Conservation (phyloP, 1,139 yeast genomes). For the Yamadazyma epiphylla region DNA sequence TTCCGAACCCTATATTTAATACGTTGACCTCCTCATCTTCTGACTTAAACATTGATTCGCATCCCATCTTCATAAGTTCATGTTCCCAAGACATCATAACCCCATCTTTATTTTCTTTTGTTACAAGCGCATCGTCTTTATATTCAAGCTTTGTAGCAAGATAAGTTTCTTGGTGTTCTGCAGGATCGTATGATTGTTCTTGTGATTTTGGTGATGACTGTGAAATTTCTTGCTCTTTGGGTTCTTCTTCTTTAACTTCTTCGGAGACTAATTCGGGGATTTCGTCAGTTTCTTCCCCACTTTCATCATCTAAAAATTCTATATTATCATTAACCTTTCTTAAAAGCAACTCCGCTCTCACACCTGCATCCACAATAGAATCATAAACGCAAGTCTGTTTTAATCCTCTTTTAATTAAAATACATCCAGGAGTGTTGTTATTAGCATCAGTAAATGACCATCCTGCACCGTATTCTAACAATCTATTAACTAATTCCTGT, state of each 20-base stretch:
- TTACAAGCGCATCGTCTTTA: constrained; percentile 65
- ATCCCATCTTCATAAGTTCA: constrained; percentile 75
- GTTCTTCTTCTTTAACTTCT: constrained; percentile 14
- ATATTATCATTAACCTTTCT: constrained; percentile 64
- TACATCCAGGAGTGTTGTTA: constrained; percentile 75
- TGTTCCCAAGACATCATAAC: constrained; percentile 99
- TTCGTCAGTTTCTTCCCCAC: constrained; percentile 12
- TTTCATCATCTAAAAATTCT: constrained; percentile 31
- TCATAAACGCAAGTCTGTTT: constrained; percentile 41
- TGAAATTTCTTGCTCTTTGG: constrained; percentile 5
- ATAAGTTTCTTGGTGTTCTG: constrained; percentile 63
- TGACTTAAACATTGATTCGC: constrained; percentile 57
- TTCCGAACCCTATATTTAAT: constrained; percentile 89
- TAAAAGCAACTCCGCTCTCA: constrained; percentile 78
- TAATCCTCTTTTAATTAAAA: constrained; percentile 50
- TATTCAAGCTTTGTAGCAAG: constrained; percentile 67
- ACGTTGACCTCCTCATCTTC: constrained; percentile 46
- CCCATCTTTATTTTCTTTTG: constrained; percentile 78
- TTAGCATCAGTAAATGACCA: constrained; percentile 75
- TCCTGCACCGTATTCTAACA: constrained; percentile 87
- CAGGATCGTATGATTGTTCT: constrained; percentile 31
- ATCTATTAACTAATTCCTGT: constrained; percentile 51
- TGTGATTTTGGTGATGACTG: constrained; percentile 2
- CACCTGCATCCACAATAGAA: constrained; percentile 79
- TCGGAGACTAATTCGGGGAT: constrained; percentile 5